These are phyloP conservation scores for Leccinum subrobustum DNA, from an alignment of 1,284 basidiomycete genomes.

Conservation along the genomic window DNA sequence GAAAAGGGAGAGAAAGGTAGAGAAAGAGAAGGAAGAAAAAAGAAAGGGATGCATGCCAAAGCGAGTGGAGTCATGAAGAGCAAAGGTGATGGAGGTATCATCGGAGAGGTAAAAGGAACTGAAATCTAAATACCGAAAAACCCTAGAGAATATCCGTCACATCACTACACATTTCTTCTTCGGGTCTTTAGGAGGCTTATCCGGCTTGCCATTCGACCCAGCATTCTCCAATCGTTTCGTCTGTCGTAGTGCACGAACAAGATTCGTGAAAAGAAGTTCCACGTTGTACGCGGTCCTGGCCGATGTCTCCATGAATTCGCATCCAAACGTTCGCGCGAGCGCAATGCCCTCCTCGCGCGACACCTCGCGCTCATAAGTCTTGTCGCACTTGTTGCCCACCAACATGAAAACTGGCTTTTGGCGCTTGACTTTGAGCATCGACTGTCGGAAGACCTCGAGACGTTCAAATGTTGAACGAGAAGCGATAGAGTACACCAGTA, in stretches of 20 bases:
- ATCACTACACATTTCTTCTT: slow-evolving; percentile 73
- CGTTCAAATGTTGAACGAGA: slow-evolving; percentile 94
- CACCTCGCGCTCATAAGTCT: slow-evolving; percentile 82
- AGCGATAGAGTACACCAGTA: slow-evolving; percentile 98
- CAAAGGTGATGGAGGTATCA: slow-evolving; percentile 68
- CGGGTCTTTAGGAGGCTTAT: slow-evolving; percentile 41
- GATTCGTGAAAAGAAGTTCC: slow-evolving; percentile 87
- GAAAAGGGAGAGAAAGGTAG: not conserved
- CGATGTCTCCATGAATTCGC: slow-evolving; percentile 95
- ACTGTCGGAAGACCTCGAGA: slow-evolving; percentile 92
- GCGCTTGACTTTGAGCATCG: slow-evolving; percentile 92
- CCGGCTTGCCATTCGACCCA: slow-evolving; percentile 32
- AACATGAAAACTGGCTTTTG: slow-evolving; percentile 84
- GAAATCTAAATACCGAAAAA: slow-evolving; percentile 61
- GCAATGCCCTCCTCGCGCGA: slow-evolving; percentile 85
- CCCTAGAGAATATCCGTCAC: slow-evolving; percentile 61
- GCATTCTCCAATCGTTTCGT: slow-evolving; percentile 39
- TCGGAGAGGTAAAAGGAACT: slow-evolving; percentile 54
- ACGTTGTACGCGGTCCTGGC: slow-evolving; percentile 97
- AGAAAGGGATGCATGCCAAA: slow-evolving; percentile 28
- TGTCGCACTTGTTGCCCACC: slow-evolving; percentile 92
- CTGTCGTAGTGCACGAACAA: slow-evolving; percentile 86
- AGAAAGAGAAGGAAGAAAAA: slow-evolving; percentile 21
- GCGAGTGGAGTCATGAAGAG: slow-evolving; percentile 32
- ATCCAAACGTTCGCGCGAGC: slow-evolving; percentile 85